phyloP scores from a whole-genome alignment of 2,329 filamentous ascomycete genomes.

The Sordariomycetes sp. region DNA sequence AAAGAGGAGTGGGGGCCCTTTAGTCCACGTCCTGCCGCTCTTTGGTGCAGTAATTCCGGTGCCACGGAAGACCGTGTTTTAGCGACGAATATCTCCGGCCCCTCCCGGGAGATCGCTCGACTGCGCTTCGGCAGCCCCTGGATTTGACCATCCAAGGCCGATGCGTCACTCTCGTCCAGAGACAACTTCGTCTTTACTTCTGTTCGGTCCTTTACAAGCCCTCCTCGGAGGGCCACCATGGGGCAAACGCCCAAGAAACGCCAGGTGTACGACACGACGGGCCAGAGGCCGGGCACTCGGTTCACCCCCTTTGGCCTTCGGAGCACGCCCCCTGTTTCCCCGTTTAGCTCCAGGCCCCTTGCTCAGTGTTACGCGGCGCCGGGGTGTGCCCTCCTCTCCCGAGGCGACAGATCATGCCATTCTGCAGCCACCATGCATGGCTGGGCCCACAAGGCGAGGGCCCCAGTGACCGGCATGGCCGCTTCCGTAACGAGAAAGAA shows the following conservation, averaged over 20 bases:
- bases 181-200: not conserved
- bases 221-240: too few relatives aligned
- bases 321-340: not conserved
- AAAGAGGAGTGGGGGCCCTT: not conserved
- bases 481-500: too few relatives aligned
- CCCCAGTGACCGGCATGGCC: not conserved
- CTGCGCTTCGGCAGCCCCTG: not conserved
- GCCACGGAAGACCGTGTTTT: not conserved
- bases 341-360: not conserved
- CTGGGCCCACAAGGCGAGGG: not conserved
- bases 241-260: not conserved
- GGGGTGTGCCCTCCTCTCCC: not conserved
- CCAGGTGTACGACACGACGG: not conserved
- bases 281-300: not conserved
- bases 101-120: not conserved
- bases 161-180: not conserved
- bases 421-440: not conserved
- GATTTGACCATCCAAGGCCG: not conserved
- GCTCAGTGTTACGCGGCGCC: not conserved
- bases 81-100: not conserved
- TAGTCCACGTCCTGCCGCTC: not conserved
- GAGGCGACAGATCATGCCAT: not conserved
- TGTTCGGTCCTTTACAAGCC: not conserved
- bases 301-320: not conserved
- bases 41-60: not conserved